Conservation (phyloP, 176 grass and related monocot genomes). For the Neostapfia colusana region DNA sequence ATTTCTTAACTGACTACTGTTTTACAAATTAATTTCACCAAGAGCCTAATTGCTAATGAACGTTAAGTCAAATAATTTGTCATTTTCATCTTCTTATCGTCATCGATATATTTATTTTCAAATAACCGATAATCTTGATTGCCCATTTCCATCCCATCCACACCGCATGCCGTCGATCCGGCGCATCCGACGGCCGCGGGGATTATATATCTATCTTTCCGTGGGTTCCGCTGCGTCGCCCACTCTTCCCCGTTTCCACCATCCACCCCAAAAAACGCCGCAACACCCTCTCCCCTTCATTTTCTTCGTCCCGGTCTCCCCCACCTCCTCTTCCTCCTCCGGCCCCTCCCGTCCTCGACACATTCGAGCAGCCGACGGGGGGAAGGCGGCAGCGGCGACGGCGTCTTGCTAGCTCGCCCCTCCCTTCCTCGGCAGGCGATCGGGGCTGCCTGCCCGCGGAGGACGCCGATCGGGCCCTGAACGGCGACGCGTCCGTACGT, state of each 20-base stretch:
- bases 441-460: constrained; percentile 11
- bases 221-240: constrained; percentile 32
- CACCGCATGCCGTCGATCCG: background rate
- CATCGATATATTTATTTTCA: too few relatives aligned
- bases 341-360: constrained; percentile 3
- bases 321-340: background rate
- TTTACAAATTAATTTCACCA: too few relatives aligned
- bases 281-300: background rate
- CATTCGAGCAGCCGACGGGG: constrained; percentile 13
- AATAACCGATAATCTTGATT: too few relatives aligned
- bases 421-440: background rate
- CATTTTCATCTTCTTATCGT: too few relatives aligned
- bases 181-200: background rate
- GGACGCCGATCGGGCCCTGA: constrained; percentile 27
- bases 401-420: background rate
- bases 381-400: background rate
- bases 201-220: constrained; percentile 2
- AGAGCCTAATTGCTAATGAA: too few relatives aligned
- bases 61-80: too few relatives aligned
- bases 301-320: constrained; percentile 1
- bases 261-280: constrained; percentile 33
- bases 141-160: background rate
- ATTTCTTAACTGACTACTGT: too few relatives aligned
- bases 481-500: too few relatives aligned
- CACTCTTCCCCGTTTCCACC: constrained; percentile 33